Base-by-base conservation (phyloP, 345 rosid genomes). In the Bruguiera sexangula region DNA sequence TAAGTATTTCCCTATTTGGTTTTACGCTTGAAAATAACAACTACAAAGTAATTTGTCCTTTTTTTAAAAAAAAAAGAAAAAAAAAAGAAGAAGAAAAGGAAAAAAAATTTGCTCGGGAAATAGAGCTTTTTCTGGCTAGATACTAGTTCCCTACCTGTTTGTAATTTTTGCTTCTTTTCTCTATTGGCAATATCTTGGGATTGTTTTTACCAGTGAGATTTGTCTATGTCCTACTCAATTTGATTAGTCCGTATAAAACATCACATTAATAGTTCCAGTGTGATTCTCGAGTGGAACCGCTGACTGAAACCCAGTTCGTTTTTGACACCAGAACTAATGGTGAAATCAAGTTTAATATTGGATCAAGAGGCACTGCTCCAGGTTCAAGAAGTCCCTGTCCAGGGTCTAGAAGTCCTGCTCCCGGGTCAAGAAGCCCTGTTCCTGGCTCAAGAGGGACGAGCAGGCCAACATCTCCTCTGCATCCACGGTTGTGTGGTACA, bases 381-480 rank as follows among this genome's bases (percentile, higher is more conserved):
- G 72, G 79, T 0, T 77, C 79, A 2, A 76, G 68, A 29, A 76
- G 79, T 26, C 79, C 79, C 39, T 24, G 37, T 34, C 79, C 79
- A 21, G 72, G 79, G 0, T 77, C 79, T 0, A 70, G 71, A 30
- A 76, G 79, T n/a, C 79, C 79, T 8, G 66, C 27, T 30, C 79
- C 79, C 13, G 59, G 79, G 11, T 66, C 73, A 11, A 77, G 76
- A 64, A 77, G 80, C 20, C 80, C 80, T 52, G 81, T 51, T 21
- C 81, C 81, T 19, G 71, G 73, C 56, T 84, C 95, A 0, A 84
- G 86, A 75, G 89, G 80, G 24, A 72, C 88, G 13, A 82, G 88
- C 43, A 87, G 97, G 69, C 95, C 98, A 1, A 83, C 88, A 11
- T 94, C 97, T 24, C 96, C 98, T 34, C 81, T 91, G 50, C 92